These are phyloP conservation scores for Thalassiosira hispida DNA, from an alignment of 352 stramenopile genomes.

Conservation along the genomic window DNA sequence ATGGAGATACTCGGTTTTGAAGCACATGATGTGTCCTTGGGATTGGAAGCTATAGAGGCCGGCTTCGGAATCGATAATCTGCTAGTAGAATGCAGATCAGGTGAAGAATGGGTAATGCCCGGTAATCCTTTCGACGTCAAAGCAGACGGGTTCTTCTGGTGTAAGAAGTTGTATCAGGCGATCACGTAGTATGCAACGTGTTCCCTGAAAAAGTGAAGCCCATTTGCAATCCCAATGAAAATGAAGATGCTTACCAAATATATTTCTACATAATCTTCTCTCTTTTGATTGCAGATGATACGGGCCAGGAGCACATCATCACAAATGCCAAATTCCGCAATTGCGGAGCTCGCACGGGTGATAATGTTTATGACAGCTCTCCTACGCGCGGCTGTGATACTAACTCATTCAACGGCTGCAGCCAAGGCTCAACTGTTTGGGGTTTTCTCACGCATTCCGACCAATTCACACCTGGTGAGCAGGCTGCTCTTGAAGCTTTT, in stretches of 20 bases:
- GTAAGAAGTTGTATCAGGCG: constrained; percentile 25
- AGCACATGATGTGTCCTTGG: constrained; percentile 41
- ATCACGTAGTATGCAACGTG: too few relatives aligned
- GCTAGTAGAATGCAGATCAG: constrained; percentile 47
- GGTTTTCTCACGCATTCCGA: constrained; percentile 51
- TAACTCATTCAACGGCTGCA: constrained; percentile 41
- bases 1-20: constrained; percentile 47
- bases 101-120: constrained; percentile 27
- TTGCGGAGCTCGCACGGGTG: constrained; percentile 41
- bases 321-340: constrained; percentile 51
- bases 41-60: constrained; percentile 35
- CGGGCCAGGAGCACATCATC: constrained; percentile 58
- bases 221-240: background rate
- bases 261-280: background rate
- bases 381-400: constrained; percentile 43
- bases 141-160: constrained; percentile 51
- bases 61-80: constrained; percentile 59
- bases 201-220: too few relatives aligned
- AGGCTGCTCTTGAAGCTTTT: background rate
- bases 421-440: constrained; percentile 34
- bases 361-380: constrained; percentile 50
- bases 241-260: background rate
- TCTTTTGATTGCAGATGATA: constrained; percentile 8
- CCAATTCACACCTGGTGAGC: constrained; percentile 19
- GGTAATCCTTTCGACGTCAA: background rate